Base-by-base conservation (phyloP, 176 grass and related monocot species). In the Avena atlantica region DNA sequence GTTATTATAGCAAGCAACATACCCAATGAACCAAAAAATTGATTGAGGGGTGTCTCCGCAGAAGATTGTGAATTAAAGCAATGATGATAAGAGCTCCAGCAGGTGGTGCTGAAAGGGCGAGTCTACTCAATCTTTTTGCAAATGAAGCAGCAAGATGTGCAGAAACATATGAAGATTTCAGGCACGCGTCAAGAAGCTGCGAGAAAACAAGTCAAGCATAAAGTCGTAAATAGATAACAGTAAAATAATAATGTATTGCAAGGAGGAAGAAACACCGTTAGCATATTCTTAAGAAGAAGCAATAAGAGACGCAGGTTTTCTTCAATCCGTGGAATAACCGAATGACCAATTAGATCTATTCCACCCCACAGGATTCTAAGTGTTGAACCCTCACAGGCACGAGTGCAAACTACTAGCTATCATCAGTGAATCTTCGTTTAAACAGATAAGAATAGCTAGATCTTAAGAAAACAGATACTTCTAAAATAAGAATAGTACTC, bases 1-100 rank as follows among this genome's bases (percentile, higher is more conserved):
- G 37, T 16, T 56, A 70, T 25, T 56, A 70, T 25, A 83, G 72
- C 31, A 70, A 57, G 65, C 61, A 88, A 91, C 76, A 78, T 92
- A 98, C 97, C 97, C 87, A 92, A 88, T 98, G 97, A 67, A 98
- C 94, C 69, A 98, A 79, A 76, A 98, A 98, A 89, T 96, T 96
- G 73, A 98, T 90, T 16, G 94, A 94, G 4, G 97, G 94, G 74
- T 98, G 97, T 40, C 93, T 90, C 50, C 97, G 74, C 79, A 98
- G 87, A 23, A 98, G 92, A 89, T 98, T 98, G 78, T 98, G 97
- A 83, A 86, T 98, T 77, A 96, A 70, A 88, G 97, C 94, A 93
- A 96, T 98, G 86, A 93, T 98, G 86, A 96, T 96, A 84, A 98
- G 84, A 72, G 79, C 92, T 49, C 94, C 97, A 76, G 94, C 87